These are phyloP conservation scores for Paecilomyces sp. DNA, from an alignment of 2,329 filamentous ascomycete species.

Conservation along the genomic window DNA sequence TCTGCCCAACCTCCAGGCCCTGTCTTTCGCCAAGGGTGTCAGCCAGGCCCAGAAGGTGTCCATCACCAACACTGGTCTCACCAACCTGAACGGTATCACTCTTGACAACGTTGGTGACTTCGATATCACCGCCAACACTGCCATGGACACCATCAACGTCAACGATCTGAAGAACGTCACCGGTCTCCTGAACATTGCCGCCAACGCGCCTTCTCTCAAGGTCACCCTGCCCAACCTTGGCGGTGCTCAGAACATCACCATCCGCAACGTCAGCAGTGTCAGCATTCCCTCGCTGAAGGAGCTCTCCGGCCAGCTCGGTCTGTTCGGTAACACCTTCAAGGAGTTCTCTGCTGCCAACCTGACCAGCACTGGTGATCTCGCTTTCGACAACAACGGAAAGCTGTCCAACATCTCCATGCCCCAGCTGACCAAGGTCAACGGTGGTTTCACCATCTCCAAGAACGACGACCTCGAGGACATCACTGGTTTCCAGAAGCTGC, in stretches of 20 bases:
- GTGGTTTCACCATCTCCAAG: slow-evolving; percentile 81
- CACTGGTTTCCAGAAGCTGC: slow-evolving; percentile 60
- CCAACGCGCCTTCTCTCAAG: slow-evolving; percentile 68
- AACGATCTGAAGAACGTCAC: slow-evolving; percentile 73
- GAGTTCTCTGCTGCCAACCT: slow-evolving; percentile 40
- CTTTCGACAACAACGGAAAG: slow-evolving; percentile 50
- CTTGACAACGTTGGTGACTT: slow-evolving; percentile 65
- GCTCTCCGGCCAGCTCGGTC: slow-evolving; percentile 73
- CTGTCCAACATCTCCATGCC: slow-evolving; percentile 71
- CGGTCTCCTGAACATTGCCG: slow-evolving; percentile 62
- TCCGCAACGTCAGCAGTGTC: slow-evolving; percentile 72
- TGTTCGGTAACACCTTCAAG: slow-evolving; percentile 63
- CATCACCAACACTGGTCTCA: slow-evolving; percentile 82
- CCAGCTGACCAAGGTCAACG: slow-evolving; percentile 59
- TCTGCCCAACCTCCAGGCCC: slow-evolving; percentile 55
- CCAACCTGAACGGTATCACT: slow-evolving; percentile 71
- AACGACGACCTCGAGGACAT: slow-evolving; percentile 68
- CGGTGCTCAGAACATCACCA: slow-evolving; percentile 71
- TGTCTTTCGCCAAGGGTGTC: slow-evolving; percentile 59
- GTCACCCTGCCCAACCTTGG: slow-evolving; percentile 72
- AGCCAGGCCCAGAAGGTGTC: slow-evolving; percentile 57
- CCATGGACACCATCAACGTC: slow-evolving; percentile 63
- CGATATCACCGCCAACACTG: slow-evolving; percentile 84
- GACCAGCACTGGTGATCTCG: slow-evolving; percentile 44
- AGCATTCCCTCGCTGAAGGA: slow-evolving; percentile 62